Evolutionary conservation across 1,139 yeast species (phyloP), one percentile per base, ranked within the genome.

Genomic region (Pichia sp.): DNA sequence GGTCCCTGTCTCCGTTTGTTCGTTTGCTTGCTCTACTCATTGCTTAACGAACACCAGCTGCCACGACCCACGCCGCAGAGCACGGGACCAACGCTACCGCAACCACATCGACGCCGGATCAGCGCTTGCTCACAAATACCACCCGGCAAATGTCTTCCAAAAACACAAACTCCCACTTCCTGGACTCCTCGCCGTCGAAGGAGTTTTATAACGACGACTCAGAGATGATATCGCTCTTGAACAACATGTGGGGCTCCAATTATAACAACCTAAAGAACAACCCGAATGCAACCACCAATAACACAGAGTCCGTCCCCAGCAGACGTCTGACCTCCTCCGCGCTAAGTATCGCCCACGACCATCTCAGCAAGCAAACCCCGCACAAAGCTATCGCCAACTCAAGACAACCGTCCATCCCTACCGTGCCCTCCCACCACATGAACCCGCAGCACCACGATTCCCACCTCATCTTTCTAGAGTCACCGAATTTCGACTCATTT

Each of bases 401-500:
- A 15, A 45, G 45, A 30, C 46, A 49, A 36, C 16, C 50, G 23
- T 36, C 51, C 30, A 51, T 48, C 1, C 56, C 56, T 5, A 43
- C 48, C 3, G 44, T 51, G 15, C 52, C 49, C 23, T 2, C 49
- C 29, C 50, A 52, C 19, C 42, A 54, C 23, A 34, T 47, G 3
- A 50, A 54, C 41, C 23, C 23, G 23, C 45, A 41, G 19, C 49
- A 44, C 10, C 19, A 8, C 16, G 49, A 51, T 13, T 36, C 31
- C 13, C 51, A 49, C 26, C 34, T 38, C 16, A 49, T 43, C 29
- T 46, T 30, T 40, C 44, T 42, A 4, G 53, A 54, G 16, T 52
- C 55, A 11, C 57, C 58, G 19, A 51, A 54, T 15, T 52, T 52
- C 46, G 50, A 52, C 31, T 44, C 51, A 1, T 56, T 55, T 29